These are phyloP conservation scores for Tylopilus sp. DNA, from an alignment of 768 basidiomycete species.

Conservation along the genomic window DNA sequence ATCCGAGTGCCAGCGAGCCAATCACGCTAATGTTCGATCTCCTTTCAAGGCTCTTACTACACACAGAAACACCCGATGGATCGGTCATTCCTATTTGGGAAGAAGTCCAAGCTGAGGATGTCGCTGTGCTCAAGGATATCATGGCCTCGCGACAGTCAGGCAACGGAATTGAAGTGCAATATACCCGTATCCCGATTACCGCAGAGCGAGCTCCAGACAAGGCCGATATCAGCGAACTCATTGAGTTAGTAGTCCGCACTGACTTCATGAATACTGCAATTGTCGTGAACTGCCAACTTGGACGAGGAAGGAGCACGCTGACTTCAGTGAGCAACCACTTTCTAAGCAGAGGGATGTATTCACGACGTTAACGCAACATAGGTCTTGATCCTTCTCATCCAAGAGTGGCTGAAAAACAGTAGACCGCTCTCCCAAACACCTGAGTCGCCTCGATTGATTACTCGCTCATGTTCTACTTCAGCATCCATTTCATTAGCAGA, in stretches of 20 bases:
- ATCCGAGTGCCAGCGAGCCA: background rate
- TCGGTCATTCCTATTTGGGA: slow-evolving; percentile 95
- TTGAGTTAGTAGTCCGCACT: slow-evolving; percentile 72
- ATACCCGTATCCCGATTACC: slow-evolving; percentile 88
- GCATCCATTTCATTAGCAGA: slow-evolving; percentile 29
- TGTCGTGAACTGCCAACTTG: slow-evolving; percentile 94
- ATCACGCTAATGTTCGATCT: background rate
- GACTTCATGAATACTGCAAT: slow-evolving; percentile 71
- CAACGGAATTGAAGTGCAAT: slow-evolving; percentile 61
- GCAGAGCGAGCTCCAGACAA: slow-evolving; percentile 81
- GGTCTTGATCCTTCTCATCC: slow-evolving; percentile 80
- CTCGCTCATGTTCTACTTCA: slow-evolving; percentile 46
- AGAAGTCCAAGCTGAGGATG: slow-evolving; percentile 66
- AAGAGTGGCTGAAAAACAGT: slow-evolving; percentile 67
- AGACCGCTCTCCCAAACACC: slow-evolving; percentile 29
- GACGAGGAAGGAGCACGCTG: slow-evolving; percentile 85
- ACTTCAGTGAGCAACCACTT: slow-evolving; percentile 59
- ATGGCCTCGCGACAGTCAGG: slow-evolving; percentile 60
- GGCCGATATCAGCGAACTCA: slow-evolving; percentile 69
- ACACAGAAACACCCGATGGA: slow-evolving; percentile 85
- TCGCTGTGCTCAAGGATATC: slow-evolving; percentile 82
- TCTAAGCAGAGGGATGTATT: background rate
- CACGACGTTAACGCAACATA: slow-evolving; percentile 31
- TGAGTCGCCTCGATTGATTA: slow-evolving; percentile 22
- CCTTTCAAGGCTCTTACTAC: slow-evolving; percentile 68